A percentile compares a stretch with the other conserved stretches of the same genome.
Evolutionary conservation across 1,139 yeast genomes (phyloP).

Genomic region (Debaryomycetaceae sp.): DNA sequence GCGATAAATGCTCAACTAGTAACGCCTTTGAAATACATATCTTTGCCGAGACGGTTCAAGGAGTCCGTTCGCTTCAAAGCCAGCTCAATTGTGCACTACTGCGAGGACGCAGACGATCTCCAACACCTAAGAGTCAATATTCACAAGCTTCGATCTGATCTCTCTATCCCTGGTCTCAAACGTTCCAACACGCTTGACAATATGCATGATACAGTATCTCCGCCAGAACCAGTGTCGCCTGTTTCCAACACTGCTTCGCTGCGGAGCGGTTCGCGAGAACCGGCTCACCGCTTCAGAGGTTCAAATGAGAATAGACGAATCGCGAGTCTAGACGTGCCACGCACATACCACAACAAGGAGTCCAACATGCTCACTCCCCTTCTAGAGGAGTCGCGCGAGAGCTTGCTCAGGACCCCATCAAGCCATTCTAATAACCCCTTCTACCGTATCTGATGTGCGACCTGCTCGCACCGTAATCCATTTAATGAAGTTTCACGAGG

Average conservation of each 20-base stretch:
- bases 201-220: not conserved
- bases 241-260: not conserved
- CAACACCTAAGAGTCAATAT: slow-evolving; percentile 32
- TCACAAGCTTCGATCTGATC: slow-evolving; percentile 35
- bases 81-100: slow-evolving; percentile 21
- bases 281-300: not conserved
- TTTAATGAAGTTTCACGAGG: not conserved
- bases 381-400: slow-evolving; percentile 1
- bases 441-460: slow-evolving; percentile 1
- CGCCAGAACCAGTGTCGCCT: not conserved
- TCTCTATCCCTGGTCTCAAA: slow-evolving; percentile 36
- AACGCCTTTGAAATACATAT: not conserved
- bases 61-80: slow-evolving; percentile 29
- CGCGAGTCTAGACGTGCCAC: slow-evolving; percentile 1
- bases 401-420: not conserved
- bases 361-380: not conserved
- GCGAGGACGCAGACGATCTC: slow-evolving; percentile 25
- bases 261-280: not conserved
- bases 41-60: slow-evolving; percentile 8
- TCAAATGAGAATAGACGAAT: not conserved
- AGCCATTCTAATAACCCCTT: slow-evolving; percentile 2
- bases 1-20: slow-evolving; percentile 7
- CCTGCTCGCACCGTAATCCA: not conserved
- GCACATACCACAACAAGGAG: not conserved
- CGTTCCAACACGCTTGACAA: slow-evolving; percentile 4